phyloP scores from a whole-genome alignment of 2,329 filamentous ascomycete genomes.

The Aspergillus jensenii region DNA sequence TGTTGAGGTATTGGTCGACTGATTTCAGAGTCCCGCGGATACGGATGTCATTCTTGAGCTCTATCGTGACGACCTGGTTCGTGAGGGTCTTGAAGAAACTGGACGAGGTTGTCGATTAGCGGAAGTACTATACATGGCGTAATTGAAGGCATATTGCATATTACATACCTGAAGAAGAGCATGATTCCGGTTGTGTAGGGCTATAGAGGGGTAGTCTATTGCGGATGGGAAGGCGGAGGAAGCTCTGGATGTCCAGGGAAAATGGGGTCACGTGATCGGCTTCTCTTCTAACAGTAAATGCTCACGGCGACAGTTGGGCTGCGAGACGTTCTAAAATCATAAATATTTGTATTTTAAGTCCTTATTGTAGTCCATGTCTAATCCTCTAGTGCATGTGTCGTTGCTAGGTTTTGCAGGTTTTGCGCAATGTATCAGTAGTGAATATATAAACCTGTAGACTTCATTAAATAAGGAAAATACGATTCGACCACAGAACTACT shows the following conservation, averaged over 20 bases:
- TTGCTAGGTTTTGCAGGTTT: no score
- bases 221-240: not conserved
- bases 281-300: not conserved
- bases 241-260: not conserved
- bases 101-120: slow-evolving; percentile 2
- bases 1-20: slow-evolving; percentile 98
- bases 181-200: slow-evolving; percentile 34
- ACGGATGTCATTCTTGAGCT: slow-evolving; percentile 99
- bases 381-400: no score
- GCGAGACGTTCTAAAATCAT: no score
- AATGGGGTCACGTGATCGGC: not conserved
- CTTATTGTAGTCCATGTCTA: no score
- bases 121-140: not conserved
- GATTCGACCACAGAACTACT: no score
- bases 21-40: slow-evolving; percentile 94
- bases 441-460: no score
- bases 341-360: no score
- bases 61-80: slow-evolving; percentile 94
- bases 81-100: slow-evolving; percentile 99
- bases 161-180: slow-evolving; percentile 54
- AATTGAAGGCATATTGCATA: not conserved
- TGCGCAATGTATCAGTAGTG: no score
- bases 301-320: not conserved
- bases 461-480: no score
- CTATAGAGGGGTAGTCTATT: slow-evolving; percentile 3